Conservation (phyloP, 208 protist species). For the Crithidia bombi region DNA sequence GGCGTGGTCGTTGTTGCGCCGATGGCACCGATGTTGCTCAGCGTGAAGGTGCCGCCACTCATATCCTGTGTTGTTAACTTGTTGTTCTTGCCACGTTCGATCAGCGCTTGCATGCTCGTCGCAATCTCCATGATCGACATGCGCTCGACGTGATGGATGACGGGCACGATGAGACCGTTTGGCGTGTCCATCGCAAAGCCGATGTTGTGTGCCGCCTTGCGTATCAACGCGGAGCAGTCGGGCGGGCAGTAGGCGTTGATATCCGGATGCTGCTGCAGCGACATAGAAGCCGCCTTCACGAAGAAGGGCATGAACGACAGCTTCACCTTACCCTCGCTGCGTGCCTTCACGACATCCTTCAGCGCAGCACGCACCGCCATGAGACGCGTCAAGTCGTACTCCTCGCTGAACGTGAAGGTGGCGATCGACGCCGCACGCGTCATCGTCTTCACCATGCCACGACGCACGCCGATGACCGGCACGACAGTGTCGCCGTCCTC, state of each 20-base stretch:
- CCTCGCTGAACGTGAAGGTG: slow-evolving; percentile 92
- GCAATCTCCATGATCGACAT: slow-evolving; percentile 93
- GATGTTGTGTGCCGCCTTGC: slow-evolving; percentile 94
- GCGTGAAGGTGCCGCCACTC: slow-evolving; percentile 93
- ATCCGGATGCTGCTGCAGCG: slow-evolving; percentile 85
- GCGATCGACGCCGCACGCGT: slow-evolving; percentile 82
- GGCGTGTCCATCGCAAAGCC: slow-evolving; percentile 96
- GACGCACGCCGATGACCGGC: slow-evolving; percentile 52
- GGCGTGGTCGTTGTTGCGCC: slow-evolving; percentile 94
- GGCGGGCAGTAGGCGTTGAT: slow-evolving; percentile 83
- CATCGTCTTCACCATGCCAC: slow-evolving; percentile 95
- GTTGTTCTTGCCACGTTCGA: slow-evolving; percentile 55
- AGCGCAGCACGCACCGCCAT: slow-evolving; percentile 55
- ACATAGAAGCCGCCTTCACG: slow-evolving; percentile 94
- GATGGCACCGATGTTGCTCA: slow-evolving; percentile 97
- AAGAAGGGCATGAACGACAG: slow-evolving; percentile 95
- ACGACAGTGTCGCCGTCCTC: slow-evolving; percentile 42
- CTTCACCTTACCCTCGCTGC: slow-evolving; percentile 35
- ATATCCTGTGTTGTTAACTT: slow-evolving; percentile 71
- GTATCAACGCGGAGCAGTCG: slow-evolving; percentile 67
- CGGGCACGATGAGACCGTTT: slow-evolving; percentile 95
- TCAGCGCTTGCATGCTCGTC: slow-evolving; percentile 88
- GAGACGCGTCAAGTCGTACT: slow-evolving; percentile 84
- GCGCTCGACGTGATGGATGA: slow-evolving; percentile 90
- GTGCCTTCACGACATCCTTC: slow-evolving; percentile 47